Conservation (phyloP, 495 filamentous ascomycete genomes). For the Hyaloscypha variabilis region DNA sequence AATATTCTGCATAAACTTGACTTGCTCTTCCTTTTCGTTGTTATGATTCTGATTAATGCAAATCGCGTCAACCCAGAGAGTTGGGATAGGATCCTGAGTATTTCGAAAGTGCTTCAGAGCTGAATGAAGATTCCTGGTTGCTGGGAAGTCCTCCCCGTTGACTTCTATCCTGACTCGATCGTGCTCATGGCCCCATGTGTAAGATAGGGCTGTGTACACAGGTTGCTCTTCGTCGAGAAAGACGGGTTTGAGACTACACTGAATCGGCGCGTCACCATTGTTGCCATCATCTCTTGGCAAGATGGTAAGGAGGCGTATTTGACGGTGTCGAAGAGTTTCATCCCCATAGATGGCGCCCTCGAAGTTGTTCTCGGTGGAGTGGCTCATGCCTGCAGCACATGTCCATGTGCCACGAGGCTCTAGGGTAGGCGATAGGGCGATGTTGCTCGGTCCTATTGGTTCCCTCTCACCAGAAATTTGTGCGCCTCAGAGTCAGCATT, state of each 20-base stretch:
- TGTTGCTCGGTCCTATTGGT: background rate
- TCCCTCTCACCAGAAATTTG: background rate
- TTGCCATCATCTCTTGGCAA: background rate
- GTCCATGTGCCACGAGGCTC: background rate
- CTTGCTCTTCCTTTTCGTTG: constrained; percentile 36
- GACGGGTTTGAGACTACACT: background rate
- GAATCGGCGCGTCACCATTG: background rate
- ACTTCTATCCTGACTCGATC: constrained; percentile 20
- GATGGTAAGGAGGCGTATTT: constrained; percentile 8
- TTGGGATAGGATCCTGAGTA: background rate
- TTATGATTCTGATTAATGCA: constrained; percentile 41
- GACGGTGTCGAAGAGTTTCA: background rate
- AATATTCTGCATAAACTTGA: constrained; percentile 35
- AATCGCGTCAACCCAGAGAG: constrained; percentile 26
- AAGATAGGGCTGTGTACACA: constrained; percentile 32
- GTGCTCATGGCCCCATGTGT: constrained; percentile 27
- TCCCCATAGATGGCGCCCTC: background rate
- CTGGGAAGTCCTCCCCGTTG: constrained; percentile 24
- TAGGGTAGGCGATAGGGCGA: background rate
- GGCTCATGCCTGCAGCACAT: background rate
- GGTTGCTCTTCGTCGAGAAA: background rate
- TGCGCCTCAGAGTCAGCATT: background rate
- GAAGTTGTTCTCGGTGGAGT: background rate
- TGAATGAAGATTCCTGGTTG: constrained; percentile 30
- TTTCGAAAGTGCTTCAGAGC: constrained; percentile 25